Evolutionary conservation across 805 yeast species (phyloP).

Genomic region (Candida tammaniensis): DNA sequence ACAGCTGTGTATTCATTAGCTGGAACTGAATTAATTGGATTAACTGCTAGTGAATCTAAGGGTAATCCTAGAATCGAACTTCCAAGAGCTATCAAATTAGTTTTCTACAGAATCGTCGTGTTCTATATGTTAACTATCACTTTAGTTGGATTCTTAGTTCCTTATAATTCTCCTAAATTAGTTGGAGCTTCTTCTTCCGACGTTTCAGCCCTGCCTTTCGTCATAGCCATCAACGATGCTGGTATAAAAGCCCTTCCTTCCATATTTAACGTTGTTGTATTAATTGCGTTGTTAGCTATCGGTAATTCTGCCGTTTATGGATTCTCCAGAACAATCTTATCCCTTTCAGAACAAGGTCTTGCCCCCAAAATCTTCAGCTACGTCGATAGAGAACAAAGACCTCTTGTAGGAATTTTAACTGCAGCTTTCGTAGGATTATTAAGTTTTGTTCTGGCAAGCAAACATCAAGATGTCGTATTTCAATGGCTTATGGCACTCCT

Average conservation of each 20-base stretch:
- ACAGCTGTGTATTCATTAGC: slow-evolving; percentile 43
- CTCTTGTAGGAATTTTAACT: slow-evolving; percentile 33
- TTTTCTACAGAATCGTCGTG: slow-evolving; percentile 39
- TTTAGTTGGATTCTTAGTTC: slow-evolving; percentile 39
- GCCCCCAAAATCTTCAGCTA: slow-evolving; percentile 35
- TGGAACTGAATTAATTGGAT: slow-evolving; percentile 41
- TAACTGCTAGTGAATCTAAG: slow-evolving; percentile 38
- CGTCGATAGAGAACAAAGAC: slow-evolving; percentile 40
- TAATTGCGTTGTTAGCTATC: slow-evolving; percentile 39
- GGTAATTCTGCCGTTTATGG: slow-evolving; percentile 45
- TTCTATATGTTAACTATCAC: slow-evolving; percentile 41
- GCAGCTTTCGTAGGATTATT: slow-evolving; percentile 35
- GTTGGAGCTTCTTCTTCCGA: slow-evolving; percentile 22
- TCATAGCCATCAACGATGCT: slow-evolving; percentile 40
- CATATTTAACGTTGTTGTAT: slow-evolving; percentile 40
- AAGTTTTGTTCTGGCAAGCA: slow-evolving; percentile 41
- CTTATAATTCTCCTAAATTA: slow-evolving; percentile 26
- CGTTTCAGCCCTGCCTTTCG: slow-evolving; percentile 41
- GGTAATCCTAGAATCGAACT: slow-evolving; percentile 36
- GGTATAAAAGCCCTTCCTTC: slow-evolving; percentile 42
- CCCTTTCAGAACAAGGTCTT: slow-evolving; percentile 39
- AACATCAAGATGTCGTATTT: slow-evolving; percentile 34
- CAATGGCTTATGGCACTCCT: slow-evolving; percentile 33
- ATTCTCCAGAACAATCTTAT: slow-evolving; percentile 38
- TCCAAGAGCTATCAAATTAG: slow-evolving; percentile 43